A percentile compares a stretch with the other conserved stretches of the same genome.
Conservation (phyloP, 2,329 filamentous ascomycete genomes). For the Phoma sp. region DNA sequence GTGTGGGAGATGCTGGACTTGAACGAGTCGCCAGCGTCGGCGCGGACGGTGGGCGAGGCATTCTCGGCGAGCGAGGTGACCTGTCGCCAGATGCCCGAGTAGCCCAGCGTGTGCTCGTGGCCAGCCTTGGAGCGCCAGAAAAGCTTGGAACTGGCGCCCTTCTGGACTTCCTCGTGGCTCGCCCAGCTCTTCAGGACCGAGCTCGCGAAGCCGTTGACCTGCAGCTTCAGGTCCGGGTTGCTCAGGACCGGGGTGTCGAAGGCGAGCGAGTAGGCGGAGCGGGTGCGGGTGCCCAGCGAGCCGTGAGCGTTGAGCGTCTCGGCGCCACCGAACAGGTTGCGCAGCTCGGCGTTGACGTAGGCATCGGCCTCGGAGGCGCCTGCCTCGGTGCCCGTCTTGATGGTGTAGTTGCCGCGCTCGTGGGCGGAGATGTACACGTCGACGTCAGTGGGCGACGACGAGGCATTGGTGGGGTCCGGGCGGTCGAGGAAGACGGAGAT, state of each 20-base stretch:
- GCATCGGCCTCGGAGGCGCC: slow-evolving; percentile 94
- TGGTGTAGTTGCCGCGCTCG: slow-evolving; percentile 81
- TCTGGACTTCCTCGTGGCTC: slow-evolving; percentile 87
- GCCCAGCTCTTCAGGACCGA: slow-evolving; percentile 91
- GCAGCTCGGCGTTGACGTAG: slow-evolving; percentile 83
- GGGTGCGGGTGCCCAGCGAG: slow-evolving; percentile 85
- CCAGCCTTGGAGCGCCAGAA: slow-evolving; percentile 72
- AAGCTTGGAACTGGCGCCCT: slow-evolving; percentile 77
- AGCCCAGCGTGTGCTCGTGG: slow-evolving; percentile 78
- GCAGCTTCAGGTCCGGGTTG: slow-evolving; percentile 80
- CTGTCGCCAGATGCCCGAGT: slow-evolving; percentile 86
- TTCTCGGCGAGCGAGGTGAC: slow-evolving; percentile 77
- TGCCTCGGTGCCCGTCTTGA: slow-evolving; percentile 94
- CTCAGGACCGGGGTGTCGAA: slow-evolving; percentile 83
- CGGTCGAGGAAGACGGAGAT: slow-evolving; percentile 84
- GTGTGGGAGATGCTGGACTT: slow-evolving; percentile 87
- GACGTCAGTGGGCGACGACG: slow-evolving; percentile 76
- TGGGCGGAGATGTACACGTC: slow-evolving; percentile 78
- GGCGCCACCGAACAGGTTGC: slow-evolving; percentile 93
- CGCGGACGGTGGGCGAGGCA: slow-evolving; percentile 81
- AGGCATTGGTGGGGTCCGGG: slow-evolving; percentile 70
- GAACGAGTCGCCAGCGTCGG: slow-evolving; percentile 86
- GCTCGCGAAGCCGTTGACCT: slow-evolving; percentile 81
- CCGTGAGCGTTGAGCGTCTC: slow-evolving; percentile 89
- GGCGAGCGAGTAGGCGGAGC: slow-evolving; percentile 87